Evolutionary conservation across 169 alveolate genomes (phyloP).

Genomic region (Fabrea salina): DNA sequence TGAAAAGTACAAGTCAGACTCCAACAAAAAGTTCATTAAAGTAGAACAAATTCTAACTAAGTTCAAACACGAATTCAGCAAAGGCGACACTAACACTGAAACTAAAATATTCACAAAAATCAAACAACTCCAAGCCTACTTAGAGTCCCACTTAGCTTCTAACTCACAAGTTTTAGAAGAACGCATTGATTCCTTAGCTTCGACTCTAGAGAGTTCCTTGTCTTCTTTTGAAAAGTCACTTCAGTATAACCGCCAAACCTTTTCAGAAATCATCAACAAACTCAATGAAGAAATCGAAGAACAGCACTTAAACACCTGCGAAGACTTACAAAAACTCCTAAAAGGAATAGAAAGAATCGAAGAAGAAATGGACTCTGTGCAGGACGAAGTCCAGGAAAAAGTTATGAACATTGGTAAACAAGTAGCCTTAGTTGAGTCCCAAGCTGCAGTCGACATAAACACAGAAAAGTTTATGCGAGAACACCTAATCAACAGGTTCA

Average conservation of each 20-base stretch:
- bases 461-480: constrained; percentile 11
- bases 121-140: not conserved
- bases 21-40: not conserved
- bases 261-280: constrained; percentile 7
- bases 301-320: not conserved
- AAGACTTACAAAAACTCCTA: not conserved
- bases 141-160: not conserved
- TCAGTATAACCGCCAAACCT: not conserved
- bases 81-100: not conserved
- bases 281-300: constrained; percentile 7
- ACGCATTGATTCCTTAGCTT: constrained; percentile 9
- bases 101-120: not conserved
- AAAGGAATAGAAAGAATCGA: not conserved
- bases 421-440: not conserved
- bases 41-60: not conserved
- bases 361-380: constrained; percentile 15
- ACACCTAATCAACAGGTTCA: not conserved
- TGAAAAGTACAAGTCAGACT: constrained; percentile 1
- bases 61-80: not conserved
- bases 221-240: not conserved
- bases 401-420: not conserved
- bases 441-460: not conserved
- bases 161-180: not conserved
- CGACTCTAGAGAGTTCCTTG: not conserved
- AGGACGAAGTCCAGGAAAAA: not conserved